Base-by-base conservation (phyloP, 202 grass and related monocot genomes). In the Musa balbisiana region DNA sequence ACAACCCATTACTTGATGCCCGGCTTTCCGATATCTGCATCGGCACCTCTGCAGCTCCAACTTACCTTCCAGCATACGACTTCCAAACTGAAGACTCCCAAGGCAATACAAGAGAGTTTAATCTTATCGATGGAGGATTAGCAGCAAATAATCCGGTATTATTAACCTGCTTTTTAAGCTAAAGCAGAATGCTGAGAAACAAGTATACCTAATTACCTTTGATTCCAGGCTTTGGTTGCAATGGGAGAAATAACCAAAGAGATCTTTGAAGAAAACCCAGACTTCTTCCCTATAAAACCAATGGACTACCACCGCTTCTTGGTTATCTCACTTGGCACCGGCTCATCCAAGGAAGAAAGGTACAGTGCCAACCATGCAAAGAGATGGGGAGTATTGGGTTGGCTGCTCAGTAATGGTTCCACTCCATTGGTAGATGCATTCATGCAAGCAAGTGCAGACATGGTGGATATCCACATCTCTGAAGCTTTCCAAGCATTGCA, bases 241-340 rank as follows among this genome's bases (percentile, higher is more conserved):
- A 70, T 70, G 67, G 67, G 67, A 70, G 67, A 70, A 50, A 19
- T 70, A n/a, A 70, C 67, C 33, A 70, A 70, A 14, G 33, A 70
- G 29, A 51, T 51, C 16, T 19, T 50, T n/a, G 20, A 70, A 10
- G 67, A 70, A 50, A 70, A 70, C 67, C 67, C 5, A 20, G 67
- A 70, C 27, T 70, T 70, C 67, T 70, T 70, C 67, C 67, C 67
- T 51, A 70, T 70, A 51, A 50, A 70, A n/a, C 67, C 67, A n/a
- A 70, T 70, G 67, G 67, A 70, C 49, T 70, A 70, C 67, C 17
- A 29, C 67, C 11, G 67, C 13, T 70, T 70, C 67, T n/a, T 70
- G 19, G 67, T 70, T n/a, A 17, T 70, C 3, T 70, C 67, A 17
- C 67, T 70, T 16, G 67, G 67, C 12, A 49, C 67, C 27, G 67